A percentile compares a stretch with the other conserved stretches of the same genome.
These are phyloP conservation scores for Fraxinus platypoda DNA, from an alignment of 305 asterid species.

Conservation along the genomic window DNA sequence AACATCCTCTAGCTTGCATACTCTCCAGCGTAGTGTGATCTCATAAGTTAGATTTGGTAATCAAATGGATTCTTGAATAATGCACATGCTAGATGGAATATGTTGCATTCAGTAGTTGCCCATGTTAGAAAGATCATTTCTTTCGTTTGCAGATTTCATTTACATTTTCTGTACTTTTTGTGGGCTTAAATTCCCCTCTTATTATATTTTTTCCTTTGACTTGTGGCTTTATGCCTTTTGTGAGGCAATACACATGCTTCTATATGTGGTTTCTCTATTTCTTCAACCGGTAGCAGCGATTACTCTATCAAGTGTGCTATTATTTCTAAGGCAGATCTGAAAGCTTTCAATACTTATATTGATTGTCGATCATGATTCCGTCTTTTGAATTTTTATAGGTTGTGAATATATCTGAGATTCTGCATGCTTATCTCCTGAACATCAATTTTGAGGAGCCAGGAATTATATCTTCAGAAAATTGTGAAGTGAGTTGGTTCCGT, in stretches of 20 bases:
- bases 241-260: background rate
- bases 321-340: constrained; percentile 19
- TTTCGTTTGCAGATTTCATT: background rate
- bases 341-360: constrained; percentile 6
- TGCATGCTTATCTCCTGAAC: constrained; percentile 40
- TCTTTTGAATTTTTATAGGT: constrained; percentile 43
- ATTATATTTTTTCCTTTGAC: background rate
- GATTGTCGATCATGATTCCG: background rate
- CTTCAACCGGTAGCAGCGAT: background rate
- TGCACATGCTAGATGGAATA: background rate
- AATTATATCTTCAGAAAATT: constrained; percentile 34
- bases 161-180: background rate
- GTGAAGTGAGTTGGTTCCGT: constrained; percentile 47
- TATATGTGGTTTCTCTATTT: background rate
- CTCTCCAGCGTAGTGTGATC: background rate
- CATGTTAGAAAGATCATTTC: background rate
- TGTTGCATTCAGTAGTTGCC: background rate
- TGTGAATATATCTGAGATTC: constrained; percentile 60
- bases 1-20: background rate
- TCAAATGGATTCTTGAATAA: background rate
- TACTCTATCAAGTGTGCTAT: background rate
- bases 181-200: background rate
- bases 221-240: background rate
- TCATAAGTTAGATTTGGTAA: background rate
- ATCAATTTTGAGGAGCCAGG: constrained; percentile 50